These are phyloP conservation scores for Mediolabrus comicus DNA, from an alignment of 108 stramenopile species.

Conservation along the genomic window DNA sequence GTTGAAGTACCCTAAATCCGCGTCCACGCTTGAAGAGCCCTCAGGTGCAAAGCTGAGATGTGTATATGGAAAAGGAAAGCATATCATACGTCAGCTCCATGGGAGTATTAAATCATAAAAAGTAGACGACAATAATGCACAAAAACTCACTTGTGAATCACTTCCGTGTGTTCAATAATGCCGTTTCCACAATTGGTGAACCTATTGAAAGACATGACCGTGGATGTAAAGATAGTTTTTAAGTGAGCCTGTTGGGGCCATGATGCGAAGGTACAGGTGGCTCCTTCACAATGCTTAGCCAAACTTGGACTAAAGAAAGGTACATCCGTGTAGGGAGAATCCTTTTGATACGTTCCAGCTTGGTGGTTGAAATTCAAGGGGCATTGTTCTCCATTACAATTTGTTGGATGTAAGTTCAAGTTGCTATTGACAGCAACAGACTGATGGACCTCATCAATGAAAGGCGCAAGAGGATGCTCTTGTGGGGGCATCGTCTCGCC, in stretches of 20 bases:
- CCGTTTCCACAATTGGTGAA: slow-evolving; percentile 26
- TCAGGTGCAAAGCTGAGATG: background rate
- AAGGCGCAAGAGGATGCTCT: slow-evolving; percentile 8
- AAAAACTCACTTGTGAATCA: slow-evolving; percentile 28
- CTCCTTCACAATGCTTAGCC: slow-evolving; percentile 3
- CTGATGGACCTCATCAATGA: slow-evolving; percentile 27
- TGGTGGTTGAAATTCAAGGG: slow-evolving; percentile 25
- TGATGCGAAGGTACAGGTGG: slow-evolving; percentile 12
- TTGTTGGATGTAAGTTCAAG: background rate
- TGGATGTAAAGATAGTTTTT: background rate
- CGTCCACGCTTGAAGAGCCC: background rate
- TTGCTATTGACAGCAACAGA: slow-evolving; percentile 3
- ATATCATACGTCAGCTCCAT: no score
- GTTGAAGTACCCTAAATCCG: slow-evolving; percentile 11
- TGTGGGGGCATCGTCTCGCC: slow-evolving; percentile 37
- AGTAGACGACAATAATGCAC: background rate
- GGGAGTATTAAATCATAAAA: no score
- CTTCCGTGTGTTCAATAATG: slow-evolving; percentile 23
- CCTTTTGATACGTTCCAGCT: slow-evolving; percentile 21
- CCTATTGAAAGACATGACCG: slow-evolving; percentile 23
- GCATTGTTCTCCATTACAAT: background rate
- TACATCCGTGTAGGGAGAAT: background rate
- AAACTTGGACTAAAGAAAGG: slow-evolving; percentile 12
- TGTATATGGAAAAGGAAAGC: background rate
- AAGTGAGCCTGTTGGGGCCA: slow-evolving; percentile 31